Base-by-base conservation (phyloP, 805 yeast species). In the Metschnikowia matae region DNA sequence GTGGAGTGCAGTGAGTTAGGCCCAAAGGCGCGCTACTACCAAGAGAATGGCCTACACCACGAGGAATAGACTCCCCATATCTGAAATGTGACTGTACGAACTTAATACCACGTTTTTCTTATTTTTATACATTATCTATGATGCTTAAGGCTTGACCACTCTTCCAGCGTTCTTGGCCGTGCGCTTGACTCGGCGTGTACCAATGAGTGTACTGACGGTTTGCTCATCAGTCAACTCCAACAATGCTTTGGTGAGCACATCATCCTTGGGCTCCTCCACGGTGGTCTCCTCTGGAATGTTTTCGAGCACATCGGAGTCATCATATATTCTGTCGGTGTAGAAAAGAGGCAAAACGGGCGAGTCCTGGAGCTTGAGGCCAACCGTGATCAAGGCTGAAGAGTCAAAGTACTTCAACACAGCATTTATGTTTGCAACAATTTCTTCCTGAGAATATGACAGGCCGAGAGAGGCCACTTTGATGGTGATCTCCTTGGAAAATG, bases 291-390 rank as follows among this genome's bases (percentile, higher is more conserved):
- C 69, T 7, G 69, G 65, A 38, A 42, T 52, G 29, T 52, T 53
- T 42, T 57, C 59, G 13, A 47, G 54, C 14, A 80, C 68, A 60
- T 84, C 88, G 38, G 69, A 71, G 21, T 79, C 83, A 35, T 64
- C 60, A 62, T 68, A 78, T 46, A 84, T 63, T 55, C 74, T 76
- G 31, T 85, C 84, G 42, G 85, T 74, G 62, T 84, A 81, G 69
- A 75, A 94, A 52, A 94, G 74, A 41, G 99, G 98, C 60, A 94
- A 73, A 7, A 91, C 80, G 18, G 97, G 96, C 18, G 96, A 88
- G 39, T 69, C 67, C 50, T 75, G 71, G 11, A 92, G 77, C 71
- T 89, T 89, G 54, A 87, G 65, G 61, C 79, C 81, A 33, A 85
- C 71, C 36, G 80, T 79, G 68, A 82, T 85, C 63, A 81, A 77